phyloP scores from a whole-genome alignment of 2,329 filamentous ascomycete genomes.

The Talaromyces amestolkiae region DNA sequence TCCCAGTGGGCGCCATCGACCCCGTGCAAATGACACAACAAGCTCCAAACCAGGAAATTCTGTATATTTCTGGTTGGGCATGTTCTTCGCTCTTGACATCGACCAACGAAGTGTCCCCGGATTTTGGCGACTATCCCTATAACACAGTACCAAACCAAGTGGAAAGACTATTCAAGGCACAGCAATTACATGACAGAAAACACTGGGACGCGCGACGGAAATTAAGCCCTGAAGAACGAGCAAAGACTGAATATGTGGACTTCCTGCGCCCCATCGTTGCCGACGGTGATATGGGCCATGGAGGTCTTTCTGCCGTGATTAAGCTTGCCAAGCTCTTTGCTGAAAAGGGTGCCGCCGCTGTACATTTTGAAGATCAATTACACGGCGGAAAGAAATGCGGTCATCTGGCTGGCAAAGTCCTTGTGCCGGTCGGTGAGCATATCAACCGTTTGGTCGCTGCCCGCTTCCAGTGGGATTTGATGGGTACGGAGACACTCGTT shows the following conservation, averaged over 20 bases:
- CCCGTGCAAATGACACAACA: slow-evolving; percentile 99
- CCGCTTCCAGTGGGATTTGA: slow-evolving; percentile 96
- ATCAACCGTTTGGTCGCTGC: slow-evolving; percentile 91
- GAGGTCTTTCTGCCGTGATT: slow-evolving; percentile 85
- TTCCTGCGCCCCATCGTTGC: slow-evolving; percentile 94
- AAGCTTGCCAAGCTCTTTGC: slow-evolving; percentile 97
- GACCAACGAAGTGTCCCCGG: slow-evolving; percentile 95
- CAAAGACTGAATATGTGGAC: slow-evolving; percentile 77
- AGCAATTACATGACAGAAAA: slow-evolving; percentile 94
- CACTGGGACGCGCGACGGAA: slow-evolving; percentile 84
- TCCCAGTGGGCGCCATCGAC: slow-evolving; percentile 88
- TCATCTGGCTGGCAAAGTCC: slow-evolving; percentile 90
- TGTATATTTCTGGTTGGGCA: slow-evolving; percentile 97
- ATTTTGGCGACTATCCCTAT: slow-evolving; percentile 98
- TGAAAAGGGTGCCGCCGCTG: slow-evolving; percentile 91
- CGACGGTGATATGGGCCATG: slow-evolving; percentile 94
- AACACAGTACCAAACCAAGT: slow-evolving; percentile 99
- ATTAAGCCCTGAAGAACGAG: slow-evolving; percentile 69
- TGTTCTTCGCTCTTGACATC: slow-evolving; percentile 89
- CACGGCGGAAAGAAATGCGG: slow-evolving; percentile 99
- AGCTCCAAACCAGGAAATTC: slow-evolving; percentile 88
- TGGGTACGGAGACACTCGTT: slow-evolving; percentile 92
- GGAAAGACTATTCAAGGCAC: slow-evolving; percentile 90
- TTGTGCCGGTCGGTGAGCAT: slow-evolving; percentile 91
- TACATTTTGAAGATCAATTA: slow-evolving; percentile 97